A percentile compares a stretch with the other conserved stretches of the same genome.
These are phyloP conservation scores for Inosperma sp. DNA, from an alignment of 768 basidiomycete genomes.

Conservation along the genomic window DNA sequence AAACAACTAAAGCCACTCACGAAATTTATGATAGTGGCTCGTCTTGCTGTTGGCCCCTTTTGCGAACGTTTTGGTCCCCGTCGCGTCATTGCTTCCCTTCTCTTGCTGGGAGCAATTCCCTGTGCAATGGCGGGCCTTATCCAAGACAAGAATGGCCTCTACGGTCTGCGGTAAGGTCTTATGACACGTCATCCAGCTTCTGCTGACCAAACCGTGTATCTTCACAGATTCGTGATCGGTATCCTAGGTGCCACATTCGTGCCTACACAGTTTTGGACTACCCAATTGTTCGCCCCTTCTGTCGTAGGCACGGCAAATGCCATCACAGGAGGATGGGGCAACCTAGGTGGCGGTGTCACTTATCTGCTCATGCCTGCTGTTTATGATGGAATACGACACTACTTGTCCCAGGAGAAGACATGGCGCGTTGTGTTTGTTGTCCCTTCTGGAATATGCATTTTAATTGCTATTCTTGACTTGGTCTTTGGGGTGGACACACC, in stretches of 20 bases:
- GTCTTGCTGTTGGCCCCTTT: constrained; percentile 46
- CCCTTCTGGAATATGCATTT: not conserved
- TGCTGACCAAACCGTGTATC: constrained; percentile 31
- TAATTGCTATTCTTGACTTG: constrained; percentile 23
- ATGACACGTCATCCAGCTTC: not conserved
- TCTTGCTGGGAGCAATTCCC: constrained; percentile 53
- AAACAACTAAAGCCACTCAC: not conserved
- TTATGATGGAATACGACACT: not conserved
- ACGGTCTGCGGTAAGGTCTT: not conserved
- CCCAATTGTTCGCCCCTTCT: constrained; percentile 53
- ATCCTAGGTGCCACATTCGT: constrained; percentile 60
- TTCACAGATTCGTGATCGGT: constrained; percentile 54
- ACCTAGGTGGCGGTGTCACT: constrained; percentile 16
- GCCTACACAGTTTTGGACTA: constrained; percentile 58
- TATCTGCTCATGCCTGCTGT: constrained; percentile 13
- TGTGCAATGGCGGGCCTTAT: constrained; percentile 54
- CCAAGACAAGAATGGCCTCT: constrained; percentile 24
- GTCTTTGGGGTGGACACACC: not conserved
- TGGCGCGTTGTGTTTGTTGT: constrained; percentile 25
- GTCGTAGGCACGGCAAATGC: constrained; percentile 46
- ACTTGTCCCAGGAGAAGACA: constrained; percentile 19
- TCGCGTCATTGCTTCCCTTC: constrained; percentile 49
- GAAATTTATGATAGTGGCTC: constrained; percentile 28
- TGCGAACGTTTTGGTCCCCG: constrained; percentile 50
- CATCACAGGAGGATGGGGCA: constrained; percentile 54